phyloP scores from a whole-genome alignment of 305 asterid genomes.

The Plantago lanceolata region DNA sequence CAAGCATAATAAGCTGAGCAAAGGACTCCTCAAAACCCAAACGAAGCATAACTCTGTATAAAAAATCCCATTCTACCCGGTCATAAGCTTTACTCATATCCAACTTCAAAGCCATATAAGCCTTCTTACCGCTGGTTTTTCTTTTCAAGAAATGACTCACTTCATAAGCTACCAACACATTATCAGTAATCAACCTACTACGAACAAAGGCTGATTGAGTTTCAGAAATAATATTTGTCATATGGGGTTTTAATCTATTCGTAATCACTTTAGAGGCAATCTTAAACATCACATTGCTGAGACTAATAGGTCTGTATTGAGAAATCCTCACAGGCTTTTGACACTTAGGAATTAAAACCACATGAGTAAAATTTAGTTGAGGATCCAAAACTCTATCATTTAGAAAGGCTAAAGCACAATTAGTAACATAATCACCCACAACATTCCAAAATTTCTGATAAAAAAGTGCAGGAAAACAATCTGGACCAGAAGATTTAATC shows the following conservation, averaged over 20 bases:
- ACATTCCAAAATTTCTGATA: neutral
- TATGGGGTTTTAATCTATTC: neutral
- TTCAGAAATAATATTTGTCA: neutral
- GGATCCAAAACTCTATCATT: no score
- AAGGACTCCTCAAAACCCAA: neutral
- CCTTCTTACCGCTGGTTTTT: neutral
- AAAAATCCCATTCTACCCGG: neutral
- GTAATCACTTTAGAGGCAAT: no score
- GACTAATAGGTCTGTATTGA: no score
- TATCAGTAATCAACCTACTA: no score
- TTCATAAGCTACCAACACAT: no score
- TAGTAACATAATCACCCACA: neutral
- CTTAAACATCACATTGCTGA: no score
- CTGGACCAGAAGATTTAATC: neutral
- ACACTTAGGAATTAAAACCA: no score
- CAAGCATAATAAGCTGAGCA: neutral
- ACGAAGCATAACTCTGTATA: no score
- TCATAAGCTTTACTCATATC: neutral
- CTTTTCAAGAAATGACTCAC: no score
- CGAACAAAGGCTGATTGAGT: no score
- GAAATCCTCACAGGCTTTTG: no score
- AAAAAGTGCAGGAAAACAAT: neutral
- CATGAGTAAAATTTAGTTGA: neutral
- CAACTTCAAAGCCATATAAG: neutral
- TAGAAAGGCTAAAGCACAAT: no score